Evolutionary conservation across 352 stramenopile genomes (phyloP).

Genomic region (Globisporangium emineosum): DNA sequence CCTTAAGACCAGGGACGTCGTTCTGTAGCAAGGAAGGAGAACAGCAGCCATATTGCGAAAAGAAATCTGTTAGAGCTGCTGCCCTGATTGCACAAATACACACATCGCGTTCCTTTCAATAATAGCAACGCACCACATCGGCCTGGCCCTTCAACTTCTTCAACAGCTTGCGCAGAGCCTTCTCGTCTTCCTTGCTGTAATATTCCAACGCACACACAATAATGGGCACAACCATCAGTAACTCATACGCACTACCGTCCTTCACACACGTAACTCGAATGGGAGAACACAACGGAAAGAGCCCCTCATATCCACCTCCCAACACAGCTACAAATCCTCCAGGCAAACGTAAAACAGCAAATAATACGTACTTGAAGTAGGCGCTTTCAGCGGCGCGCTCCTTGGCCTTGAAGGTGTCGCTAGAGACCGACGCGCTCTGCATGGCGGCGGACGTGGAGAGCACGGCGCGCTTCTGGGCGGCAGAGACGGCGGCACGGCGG

Average conservation of each 20-base stretch:
- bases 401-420: constrained; percentile 54
- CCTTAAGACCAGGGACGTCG: constrained; percentile 60
- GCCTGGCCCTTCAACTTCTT: constrained; percentile 87
- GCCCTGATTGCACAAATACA: background rate
- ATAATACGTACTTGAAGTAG: constrained; percentile 85
- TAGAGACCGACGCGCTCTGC: constrained; percentile 42
- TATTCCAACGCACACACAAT: background rate
- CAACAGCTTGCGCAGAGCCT: constrained; percentile 80
- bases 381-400: constrained; percentile 70
- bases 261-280: background rate
- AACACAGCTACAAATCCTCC: background rate
- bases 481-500: constrained; percentile 45
- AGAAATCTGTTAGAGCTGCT: background rate
- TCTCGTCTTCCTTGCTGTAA: constrained; percentile 84
- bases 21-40: constrained; percentile 14
- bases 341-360: background rate
- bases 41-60: background rate
- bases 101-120: background rate
- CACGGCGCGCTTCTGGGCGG: constrained; percentile 41
- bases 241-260: background rate
- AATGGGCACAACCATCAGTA: background rate
- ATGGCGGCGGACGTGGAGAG: constrained; percentile 32
- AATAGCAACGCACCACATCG: constrained; percentile 33
- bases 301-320: too few species aligned
- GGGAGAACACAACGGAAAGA: background rate